Conservation (phyloP, 2,329 filamentous ascomycete genomes). For the Penicillium sp. region DNA sequence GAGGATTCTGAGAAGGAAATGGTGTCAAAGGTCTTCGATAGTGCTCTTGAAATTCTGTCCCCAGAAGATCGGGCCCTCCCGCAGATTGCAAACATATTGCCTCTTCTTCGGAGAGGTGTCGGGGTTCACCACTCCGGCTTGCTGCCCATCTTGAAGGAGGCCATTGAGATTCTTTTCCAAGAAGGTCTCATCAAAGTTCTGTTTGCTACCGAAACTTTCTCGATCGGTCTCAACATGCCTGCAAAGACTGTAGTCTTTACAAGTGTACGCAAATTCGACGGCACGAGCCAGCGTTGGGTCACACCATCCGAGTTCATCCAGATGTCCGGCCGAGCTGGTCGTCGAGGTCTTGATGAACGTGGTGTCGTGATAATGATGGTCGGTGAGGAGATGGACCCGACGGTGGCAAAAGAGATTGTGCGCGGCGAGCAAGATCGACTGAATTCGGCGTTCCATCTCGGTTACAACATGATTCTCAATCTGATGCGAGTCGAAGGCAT, state of each 20-base stretch:
- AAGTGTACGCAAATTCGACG: conserved; percentile 91
- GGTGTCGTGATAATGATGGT: conserved; percentile 99
- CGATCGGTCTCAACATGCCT: conserved; percentile 97
- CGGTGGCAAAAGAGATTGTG: conserved; percentile 89
- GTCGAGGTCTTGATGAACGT: conserved; percentile 92
- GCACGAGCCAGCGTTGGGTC: conserved; percentile 69
- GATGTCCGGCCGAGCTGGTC: conserved; percentile 95
- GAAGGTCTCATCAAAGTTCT: conserved; percentile 96
- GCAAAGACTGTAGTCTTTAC: conserved; percentile 99
- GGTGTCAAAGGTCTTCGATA: conserved; percentile 90
- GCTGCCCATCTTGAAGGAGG: conserved; percentile 93
- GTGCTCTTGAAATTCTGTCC: conserved; percentile 84
- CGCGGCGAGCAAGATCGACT: conserved; percentile 94
- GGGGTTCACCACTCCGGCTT: conserved; percentile 96
- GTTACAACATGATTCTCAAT: conserved; percentile 99
- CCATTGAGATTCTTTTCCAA: conserved; percentile 97
- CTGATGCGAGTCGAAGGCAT: conserved; percentile 97
- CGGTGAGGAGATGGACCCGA: conserved; percentile 89
- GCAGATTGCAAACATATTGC: conserved; percentile 85
- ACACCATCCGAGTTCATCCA: conserved; percentile 96
- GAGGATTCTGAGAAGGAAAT: conserved; percentile 91
- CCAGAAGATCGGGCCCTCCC: conserved; percentile 84
- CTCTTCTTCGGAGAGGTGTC: conserved; percentile 82
- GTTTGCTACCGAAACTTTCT: conserved; percentile 97
- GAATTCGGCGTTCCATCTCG: conserved; percentile 94